These are phyloP conservation scores for Leccinum longicurvipes DNA, from an alignment of 768 basidiomycete species.

Conservation along the genomic window DNA sequence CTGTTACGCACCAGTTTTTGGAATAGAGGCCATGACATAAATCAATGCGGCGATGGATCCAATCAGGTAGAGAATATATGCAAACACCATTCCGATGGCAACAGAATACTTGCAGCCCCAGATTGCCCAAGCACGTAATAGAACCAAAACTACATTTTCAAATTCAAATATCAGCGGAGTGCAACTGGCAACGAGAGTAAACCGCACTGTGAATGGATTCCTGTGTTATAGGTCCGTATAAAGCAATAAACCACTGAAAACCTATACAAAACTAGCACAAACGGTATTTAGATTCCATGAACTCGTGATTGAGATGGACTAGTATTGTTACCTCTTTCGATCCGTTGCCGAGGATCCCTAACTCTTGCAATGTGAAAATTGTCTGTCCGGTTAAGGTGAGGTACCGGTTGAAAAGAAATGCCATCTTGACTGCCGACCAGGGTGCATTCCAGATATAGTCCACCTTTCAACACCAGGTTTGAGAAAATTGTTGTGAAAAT, in stretches of 20 bases:
- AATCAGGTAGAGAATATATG: constrained; percentile 9
- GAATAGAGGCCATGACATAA: not conserved
- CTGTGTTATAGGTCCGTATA: not conserved
- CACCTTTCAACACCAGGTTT: not conserved
- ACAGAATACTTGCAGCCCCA: constrained; percentile 12
- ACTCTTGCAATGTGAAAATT: constrained; percentile 8
- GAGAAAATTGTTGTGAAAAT: not conserved
- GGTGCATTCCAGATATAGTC: constrained; percentile 2
- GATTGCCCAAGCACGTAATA: constrained; percentile 20
- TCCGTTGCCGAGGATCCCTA: constrained; percentile 3
- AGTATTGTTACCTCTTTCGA: constrained; percentile 2
- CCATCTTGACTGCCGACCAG: constrained; percentile 5
- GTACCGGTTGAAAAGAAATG: constrained; percentile 22
- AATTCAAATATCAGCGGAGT: not conserved
- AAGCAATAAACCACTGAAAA: not conserved
- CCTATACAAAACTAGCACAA: constrained; percentile 7
- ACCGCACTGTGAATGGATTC: constrained; percentile 15
- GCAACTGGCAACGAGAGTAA: not conserved
- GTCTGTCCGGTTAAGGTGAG: constrained; percentile 9
- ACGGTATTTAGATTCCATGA: not conserved
- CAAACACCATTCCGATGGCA: constrained; percentile 2
- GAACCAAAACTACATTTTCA: constrained; percentile 8
- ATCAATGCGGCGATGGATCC: not conserved
- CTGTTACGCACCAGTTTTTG: not conserved
- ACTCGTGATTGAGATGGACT: not conserved